Conservation (phyloP, 257 asterid genomes). For the Solanum rostratum region DNA sequence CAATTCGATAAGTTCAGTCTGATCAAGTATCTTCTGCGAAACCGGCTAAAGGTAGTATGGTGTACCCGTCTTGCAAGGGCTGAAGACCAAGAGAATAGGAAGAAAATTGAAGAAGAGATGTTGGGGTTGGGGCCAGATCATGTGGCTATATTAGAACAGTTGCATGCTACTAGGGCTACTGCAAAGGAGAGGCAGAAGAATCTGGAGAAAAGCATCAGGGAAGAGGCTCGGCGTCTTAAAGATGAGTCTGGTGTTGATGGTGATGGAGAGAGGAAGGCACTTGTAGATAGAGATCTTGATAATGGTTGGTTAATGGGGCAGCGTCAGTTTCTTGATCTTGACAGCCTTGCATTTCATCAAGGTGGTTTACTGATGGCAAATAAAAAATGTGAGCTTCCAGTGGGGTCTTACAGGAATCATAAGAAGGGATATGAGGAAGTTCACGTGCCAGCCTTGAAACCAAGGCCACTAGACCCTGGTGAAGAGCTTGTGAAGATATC, state of each 20-base stretch:
- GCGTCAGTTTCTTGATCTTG: conserved; percentile 33
- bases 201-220: conserved; percentile 9
- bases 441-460: conserved; percentile 29
- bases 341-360: conserved; percentile 20
- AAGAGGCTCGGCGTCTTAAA: conserved; percentile 30
- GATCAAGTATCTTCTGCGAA: conserved; percentile 24
- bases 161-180: conserved; percentile 35
- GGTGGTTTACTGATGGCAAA: conserved; percentile 20
- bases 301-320: conserved; percentile 26
- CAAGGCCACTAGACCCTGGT: conserved; percentile 15
- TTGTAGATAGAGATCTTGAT: conserved; percentile 21
- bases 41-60: conserved; percentile 38
- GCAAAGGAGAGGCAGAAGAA: conserved; percentile 27
- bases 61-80: conserved; percentile 38
- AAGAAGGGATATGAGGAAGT: conserved; percentile 32
- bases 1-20: conserved; percentile 27
- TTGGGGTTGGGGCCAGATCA: conserved; percentile 21
- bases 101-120: conserved; percentile 30
- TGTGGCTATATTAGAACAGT: conserved; percentile 26
- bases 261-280: conserved; percentile 3
- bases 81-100: conserved; percentile 27
- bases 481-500: conserved; percentile 24
- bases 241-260: conserved; percentile 26
- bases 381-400: conserved; percentile 30
- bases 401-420: conserved; percentile 16